phyloP scores from a whole-genome alignment of 306 rosid species.

The Nissolia schottii region DNA sequence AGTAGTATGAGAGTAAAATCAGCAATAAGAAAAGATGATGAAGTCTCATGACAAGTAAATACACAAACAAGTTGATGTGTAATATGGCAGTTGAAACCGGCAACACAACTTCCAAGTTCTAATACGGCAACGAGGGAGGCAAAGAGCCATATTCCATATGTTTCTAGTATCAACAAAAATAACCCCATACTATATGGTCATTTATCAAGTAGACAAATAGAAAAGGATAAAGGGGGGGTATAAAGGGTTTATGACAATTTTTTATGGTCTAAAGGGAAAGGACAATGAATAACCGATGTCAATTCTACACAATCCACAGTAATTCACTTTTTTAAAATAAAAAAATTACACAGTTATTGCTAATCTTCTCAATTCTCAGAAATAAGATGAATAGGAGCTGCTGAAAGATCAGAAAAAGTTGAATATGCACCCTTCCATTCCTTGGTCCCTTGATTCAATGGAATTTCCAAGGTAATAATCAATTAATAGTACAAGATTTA shows the following conservation, averaged over 20 bases:
- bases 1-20: neutral
- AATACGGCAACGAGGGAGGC: neutral
- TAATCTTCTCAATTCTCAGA: neutral
- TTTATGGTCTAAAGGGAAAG: neutral
- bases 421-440: neutral
- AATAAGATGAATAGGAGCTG: neutral
- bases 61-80: neutral
- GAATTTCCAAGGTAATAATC: neutral
- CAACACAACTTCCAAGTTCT: neutral
- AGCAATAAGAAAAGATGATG: conserved; percentile 2
- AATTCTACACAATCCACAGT: neutral
- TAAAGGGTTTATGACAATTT: neutral
- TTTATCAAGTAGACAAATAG: neutral
- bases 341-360: neutral
- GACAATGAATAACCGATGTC: neutral
- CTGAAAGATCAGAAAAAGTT: conserved; percentile 6
- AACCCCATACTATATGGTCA: neutral
- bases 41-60: neutral
- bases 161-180: neutral
- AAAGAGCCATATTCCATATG: neutral
- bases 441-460: neutral
- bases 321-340: neutral
- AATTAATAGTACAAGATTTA: too few relatives aligned
- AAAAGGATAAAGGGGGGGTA: neutral
- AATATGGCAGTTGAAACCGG: neutral